Conservation (phyloP, 2,329 filamentous ascomycete species). For the Bertia moriformis region DNA sequence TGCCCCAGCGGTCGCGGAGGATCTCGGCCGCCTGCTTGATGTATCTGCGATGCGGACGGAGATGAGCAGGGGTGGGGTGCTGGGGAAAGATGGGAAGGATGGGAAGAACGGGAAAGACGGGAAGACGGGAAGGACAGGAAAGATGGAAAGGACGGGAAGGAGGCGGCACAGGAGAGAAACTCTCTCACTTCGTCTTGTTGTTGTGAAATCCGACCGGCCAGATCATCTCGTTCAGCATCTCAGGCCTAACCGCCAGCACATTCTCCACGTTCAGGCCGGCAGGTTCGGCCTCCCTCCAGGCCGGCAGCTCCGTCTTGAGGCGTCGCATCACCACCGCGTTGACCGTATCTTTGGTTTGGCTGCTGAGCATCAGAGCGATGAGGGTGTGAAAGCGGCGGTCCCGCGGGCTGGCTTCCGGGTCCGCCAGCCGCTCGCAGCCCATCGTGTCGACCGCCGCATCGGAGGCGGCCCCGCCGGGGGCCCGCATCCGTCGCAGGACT, state of each 20-base stretch:
- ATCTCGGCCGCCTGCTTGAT: constrained; percentile 52
- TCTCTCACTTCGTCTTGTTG: constrained; percentile 50
- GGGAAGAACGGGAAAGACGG: too few relatives aligned
- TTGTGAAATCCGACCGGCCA: constrained; percentile 61
- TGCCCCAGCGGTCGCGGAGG: constrained; percentile 38
- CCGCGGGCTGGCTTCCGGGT: constrained; percentile 18
- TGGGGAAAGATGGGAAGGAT: too few relatives aligned
- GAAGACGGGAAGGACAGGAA: too few relatives aligned
- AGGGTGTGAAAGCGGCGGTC: constrained; percentile 56
- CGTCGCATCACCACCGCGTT: constrained; percentile 54
- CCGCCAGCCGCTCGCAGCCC: not conserved
- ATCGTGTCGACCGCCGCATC: not conserved
- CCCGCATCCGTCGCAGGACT: not conserved
- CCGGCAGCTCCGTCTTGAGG: constrained; percentile 44
- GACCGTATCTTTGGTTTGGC: constrained; percentile 62
- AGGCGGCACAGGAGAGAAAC: too few relatives aligned
- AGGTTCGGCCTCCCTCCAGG: constrained; percentile 11
- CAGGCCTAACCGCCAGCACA: constrained; percentile 43
- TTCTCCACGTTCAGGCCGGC: constrained; percentile 45
- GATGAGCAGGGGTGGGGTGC: too few relatives aligned
- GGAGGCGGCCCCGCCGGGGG: not conserved
- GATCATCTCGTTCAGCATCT: constrained; percentile 48
- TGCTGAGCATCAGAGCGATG: constrained; percentile 56
- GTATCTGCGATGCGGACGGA: constrained; percentile 19
- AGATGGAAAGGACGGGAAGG: too few relatives aligned